Evolutionary conservation across 768 basidiomycete species (phyloP).

Genomic region (Lentinula sp.): DNA sequence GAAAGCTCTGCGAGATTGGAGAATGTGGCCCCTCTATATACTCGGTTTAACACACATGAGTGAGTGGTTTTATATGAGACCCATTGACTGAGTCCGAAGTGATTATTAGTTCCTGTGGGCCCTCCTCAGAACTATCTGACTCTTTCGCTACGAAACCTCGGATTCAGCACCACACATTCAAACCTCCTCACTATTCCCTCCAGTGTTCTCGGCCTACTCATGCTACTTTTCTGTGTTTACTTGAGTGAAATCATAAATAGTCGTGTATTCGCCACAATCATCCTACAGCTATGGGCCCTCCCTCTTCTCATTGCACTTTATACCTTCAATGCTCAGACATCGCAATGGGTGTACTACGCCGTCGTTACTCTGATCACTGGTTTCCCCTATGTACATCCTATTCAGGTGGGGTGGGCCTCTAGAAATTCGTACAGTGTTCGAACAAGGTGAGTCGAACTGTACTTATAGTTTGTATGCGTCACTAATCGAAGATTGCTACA

Average conservation of each 20-base stretch:
- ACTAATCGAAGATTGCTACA: conserved; percentile 6
- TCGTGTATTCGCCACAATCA: conserved; percentile 44
- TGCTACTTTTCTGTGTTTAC: conserved; percentile 41
- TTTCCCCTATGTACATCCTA: conserved; percentile 46
- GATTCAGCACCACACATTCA: conserved; percentile 57
- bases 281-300: conserved; percentile 52
- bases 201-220: conserved; percentile 42
- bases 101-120: conserved; percentile 42
- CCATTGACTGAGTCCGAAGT: neutral
- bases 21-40: conserved; percentile 61
- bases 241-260: conserved; percentile 52
- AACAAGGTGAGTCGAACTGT: conserved; percentile 33
- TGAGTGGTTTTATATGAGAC: neutral
- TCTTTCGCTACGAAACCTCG: conserved; percentile 52
- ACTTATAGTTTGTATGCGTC: neutral
- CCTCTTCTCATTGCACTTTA: conserved; percentile 54
- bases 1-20: conserved; percentile 49
- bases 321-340: conserved; percentile 40
- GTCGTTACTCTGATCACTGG: conserved; percentile 51
- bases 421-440: conserved; percentile 56
- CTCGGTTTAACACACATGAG: conserved; percentile 48
- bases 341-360: conserved; percentile 49
- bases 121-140: conserved; percentile 62
- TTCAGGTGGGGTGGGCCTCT: conserved; percentile 53
- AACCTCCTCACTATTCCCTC: conserved; percentile 61